Conservation (phyloP, 176 grass and related monocot genomes). For the Eragrostis nindensis region DNA sequence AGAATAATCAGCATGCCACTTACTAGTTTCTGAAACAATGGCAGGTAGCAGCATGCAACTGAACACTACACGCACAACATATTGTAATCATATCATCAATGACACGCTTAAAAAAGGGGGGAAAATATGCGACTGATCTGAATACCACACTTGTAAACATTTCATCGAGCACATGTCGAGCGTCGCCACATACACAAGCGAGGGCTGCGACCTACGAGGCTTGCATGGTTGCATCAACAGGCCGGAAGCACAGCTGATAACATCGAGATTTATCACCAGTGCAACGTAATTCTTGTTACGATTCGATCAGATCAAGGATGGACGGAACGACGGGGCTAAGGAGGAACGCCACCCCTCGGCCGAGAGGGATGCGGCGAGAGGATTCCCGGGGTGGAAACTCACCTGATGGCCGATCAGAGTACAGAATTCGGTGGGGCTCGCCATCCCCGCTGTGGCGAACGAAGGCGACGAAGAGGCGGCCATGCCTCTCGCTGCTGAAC, state of each 20-base stretch:
- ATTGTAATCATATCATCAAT: neutral
- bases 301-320: neutral
- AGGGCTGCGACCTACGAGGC: neutral
- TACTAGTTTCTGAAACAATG: neutral
- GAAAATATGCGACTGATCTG: neutral
- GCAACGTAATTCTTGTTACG: neutral
- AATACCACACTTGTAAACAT: neutral
- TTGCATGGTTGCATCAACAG: neutral
- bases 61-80: neutral
- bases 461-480: neutral
- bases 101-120: neutral
- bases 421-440: neutral
- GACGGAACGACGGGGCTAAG: neutral
- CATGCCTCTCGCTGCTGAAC: neutral
- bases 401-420: neutral
- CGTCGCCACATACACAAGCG: no score
- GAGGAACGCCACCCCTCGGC: neutral
- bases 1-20: neutral
- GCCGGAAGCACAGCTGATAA: neutral
- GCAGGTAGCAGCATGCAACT: neutral
- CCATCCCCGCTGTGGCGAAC: neutral
- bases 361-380: neutral
- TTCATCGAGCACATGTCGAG: slow-evolving; percentile 32
- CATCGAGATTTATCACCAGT: neutral
- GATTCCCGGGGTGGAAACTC: neutral